Base-by-base conservation (phyloP, 2,329 filamentous ascomycete species). In the Ceratocystis cacaofunesta region DNA sequence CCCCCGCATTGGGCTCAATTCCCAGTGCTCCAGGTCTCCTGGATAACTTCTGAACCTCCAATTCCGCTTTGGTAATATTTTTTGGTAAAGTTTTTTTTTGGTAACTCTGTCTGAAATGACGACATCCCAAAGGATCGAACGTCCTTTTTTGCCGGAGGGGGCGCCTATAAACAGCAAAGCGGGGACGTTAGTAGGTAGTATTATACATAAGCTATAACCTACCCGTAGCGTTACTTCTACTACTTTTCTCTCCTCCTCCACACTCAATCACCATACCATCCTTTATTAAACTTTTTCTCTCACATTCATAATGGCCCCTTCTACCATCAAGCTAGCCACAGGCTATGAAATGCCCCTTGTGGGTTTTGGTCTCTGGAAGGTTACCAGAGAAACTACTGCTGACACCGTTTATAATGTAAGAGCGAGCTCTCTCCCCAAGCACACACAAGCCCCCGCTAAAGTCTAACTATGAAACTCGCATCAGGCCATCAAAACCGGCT, bases 331-430 rank as follows among this genome's bases (percentile, higher is more conserved):
- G 77, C 81, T 87, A 68, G 85, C 78, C 76, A 84, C 79, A 75
- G 84, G 85, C 75, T 73, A 82, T 71, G 79, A 87, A 71, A 89
- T 89, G 87, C 87, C 86, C 72, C 82, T 86, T 74, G 85, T 89
- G 69, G 87, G 87, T 75, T 89, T 89, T 73, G 87, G 87, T 67
- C 82, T 92, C 70, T 94, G 89, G 89, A 94, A 94, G 79, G 87
- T 94, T 69, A 84, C 84, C 74, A 88, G 87, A 70, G 82, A 83
- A 64, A 85, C 83, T 65, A 85, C 83, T 72, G 85, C 89, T 71
- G 88, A 92, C 71, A 84, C 83, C 68, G 85, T 92, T 70, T 92
- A 92, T 80, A 86, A 91, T 69, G 66, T 67, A 8, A 63, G 66
- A 61, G 6, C 61, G 2, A n/a, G 8, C 3, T 25, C 25, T 30